phyloP scores from a whole-genome alignment of 768 basidiomycete species.

The Termitomyces sp. region DNA sequence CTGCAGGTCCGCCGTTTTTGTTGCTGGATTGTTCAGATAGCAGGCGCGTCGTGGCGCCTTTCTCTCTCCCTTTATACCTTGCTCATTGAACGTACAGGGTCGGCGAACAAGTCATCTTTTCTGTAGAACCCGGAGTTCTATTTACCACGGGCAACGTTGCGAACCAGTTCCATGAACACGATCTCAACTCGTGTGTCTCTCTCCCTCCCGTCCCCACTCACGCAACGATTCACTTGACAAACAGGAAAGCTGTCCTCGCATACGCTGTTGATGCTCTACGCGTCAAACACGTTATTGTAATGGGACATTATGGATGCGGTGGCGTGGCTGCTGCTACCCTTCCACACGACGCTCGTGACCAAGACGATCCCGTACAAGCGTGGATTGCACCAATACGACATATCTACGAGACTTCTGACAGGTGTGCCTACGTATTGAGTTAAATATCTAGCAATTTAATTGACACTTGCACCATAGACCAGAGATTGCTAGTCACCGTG shows the following conservation, averaged over 20 bases:
- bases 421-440: slow-evolving; percentile 17
- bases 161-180: slow-evolving; percentile 31
- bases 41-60: slow-evolving; percentile 9
- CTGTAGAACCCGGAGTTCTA: slow-evolving; percentile 30
- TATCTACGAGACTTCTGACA: slow-evolving; percentile 26
- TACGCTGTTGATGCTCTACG: slow-evolving; percentile 30
- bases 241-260: slow-evolving; percentile 28
- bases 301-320: slow-evolving; percentile 40
- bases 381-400: slow-evolving; percentile 36
- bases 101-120: slow-evolving; percentile 31
- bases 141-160: slow-evolving; percentile 35
- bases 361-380: slow-evolving; percentile 27
- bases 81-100: slow-evolving; percentile 10
- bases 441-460: not conserved
- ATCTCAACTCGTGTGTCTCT: slow-evolving; percentile 27
- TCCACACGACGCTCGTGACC: not conserved
- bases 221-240: not conserved
- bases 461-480: slow-evolving; percentile 12
- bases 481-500: slow-evolving; percentile 30
- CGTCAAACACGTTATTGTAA: slow-evolving; percentile 34
- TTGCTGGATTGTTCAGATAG: slow-evolving; percentile 35
- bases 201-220: not conserved
- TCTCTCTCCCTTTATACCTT: not conserved
- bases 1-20: slow-evolving; percentile 30
- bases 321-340: slow-evolving; percentile 30